phyloP scores from a whole-genome alignment of 2,329 filamentous ascomycete genomes.

The Ceratocystis cubensis region DNA sequence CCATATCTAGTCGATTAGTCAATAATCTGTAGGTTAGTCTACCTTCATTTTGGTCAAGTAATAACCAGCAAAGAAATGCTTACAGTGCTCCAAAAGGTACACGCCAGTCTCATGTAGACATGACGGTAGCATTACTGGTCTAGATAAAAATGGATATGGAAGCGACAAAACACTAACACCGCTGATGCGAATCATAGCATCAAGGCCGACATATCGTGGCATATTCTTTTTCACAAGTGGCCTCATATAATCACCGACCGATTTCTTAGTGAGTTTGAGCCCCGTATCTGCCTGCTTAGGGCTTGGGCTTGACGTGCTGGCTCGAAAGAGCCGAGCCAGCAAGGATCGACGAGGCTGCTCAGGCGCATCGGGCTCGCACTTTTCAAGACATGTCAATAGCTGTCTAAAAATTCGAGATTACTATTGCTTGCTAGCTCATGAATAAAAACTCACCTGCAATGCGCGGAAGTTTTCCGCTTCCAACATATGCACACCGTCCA shows the following conservation, averaged over 20 bases:
- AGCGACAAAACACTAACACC: conserved; percentile 51
- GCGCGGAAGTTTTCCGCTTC: conserved; percentile 29
- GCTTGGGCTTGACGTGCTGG: conserved; percentile 1
- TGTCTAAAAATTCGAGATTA: neutral
- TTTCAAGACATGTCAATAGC: conserved; percentile 21
- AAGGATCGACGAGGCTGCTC: conserved; percentile 20
- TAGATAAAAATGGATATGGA: conserved; percentile 45
- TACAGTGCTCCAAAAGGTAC: conserved; percentile 48
- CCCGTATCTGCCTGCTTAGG: conserved; percentile 8
- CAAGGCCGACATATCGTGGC: conserved; percentile 33
- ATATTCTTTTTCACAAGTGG: conserved; percentile 20
- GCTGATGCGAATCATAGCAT: conserved; percentile 49
- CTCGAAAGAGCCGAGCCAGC: conserved; percentile 18
- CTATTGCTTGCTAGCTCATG: neutral
- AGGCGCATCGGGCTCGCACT: conserved; percentile 21
- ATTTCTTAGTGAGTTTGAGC: conserved; percentile 17
- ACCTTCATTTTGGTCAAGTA: neutral
- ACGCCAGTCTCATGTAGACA: conserved; percentile 56
- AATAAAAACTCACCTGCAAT: conserved; percentile 27
- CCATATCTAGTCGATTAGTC: conserved; percentile 25
- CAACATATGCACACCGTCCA: conserved; percentile 42
- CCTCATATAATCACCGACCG: conserved; percentile 19
- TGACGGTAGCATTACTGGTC: conserved; percentile 47
- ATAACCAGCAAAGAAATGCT: conserved; percentile 22
- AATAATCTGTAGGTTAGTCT: neutral